Evolutionary conservation across 352 stramenopile species (phyloP), one percentile per base, ranked within the genome.

Genomic region (Blastocystis sp.): DNA sequence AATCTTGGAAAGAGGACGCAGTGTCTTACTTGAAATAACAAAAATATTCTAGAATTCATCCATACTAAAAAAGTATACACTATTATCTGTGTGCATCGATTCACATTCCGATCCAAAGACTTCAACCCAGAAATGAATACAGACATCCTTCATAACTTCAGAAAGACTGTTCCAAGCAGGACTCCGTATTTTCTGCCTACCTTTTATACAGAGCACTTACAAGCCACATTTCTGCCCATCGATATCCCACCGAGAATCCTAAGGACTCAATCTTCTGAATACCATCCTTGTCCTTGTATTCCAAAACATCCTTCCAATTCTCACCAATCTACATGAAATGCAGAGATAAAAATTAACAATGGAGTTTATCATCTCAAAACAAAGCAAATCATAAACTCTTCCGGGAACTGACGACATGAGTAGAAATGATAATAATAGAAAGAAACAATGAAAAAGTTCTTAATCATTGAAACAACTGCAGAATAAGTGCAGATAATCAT

Each of bases 121-220:
- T 62, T 79, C 68, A n/a, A 59, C 37, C 68, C 68, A 79, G 51
- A 79, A 79, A 53, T 57, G 0, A 27, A 53, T 57, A 53, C 68
- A 79, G 35, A 79, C 40, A 40, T 79, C 68, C 1, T 33, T 22
- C 22, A 79, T 79, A n/a, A 79, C 68, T 60, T 79, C 68, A 7
- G 27, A 30, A 40, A 79, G n/a, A 79, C 44, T 79, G 68, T 79
- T 79, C 68, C 68, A 79, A n/a, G 68, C 68, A 48, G 68, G 68
- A 37, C 33, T 79, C 9, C 59, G 35, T 11, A 79, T 79, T n/a
- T 79, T 79, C 33, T 79, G 37, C 17, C 68, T 79, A 60, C 9
- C 7, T 17, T 48, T 79, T 7, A 79, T 17, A 42, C 7, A 40
- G 35, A 79, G 15, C 37, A 1, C 0, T 33, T 11, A 24, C 5